Evolutionary conservation across 2,329 filamentous ascomycete species (phyloP), one percentile per base, ranked within the genome.

Genomic region (Torrubiellomyces zombiae): DNA sequence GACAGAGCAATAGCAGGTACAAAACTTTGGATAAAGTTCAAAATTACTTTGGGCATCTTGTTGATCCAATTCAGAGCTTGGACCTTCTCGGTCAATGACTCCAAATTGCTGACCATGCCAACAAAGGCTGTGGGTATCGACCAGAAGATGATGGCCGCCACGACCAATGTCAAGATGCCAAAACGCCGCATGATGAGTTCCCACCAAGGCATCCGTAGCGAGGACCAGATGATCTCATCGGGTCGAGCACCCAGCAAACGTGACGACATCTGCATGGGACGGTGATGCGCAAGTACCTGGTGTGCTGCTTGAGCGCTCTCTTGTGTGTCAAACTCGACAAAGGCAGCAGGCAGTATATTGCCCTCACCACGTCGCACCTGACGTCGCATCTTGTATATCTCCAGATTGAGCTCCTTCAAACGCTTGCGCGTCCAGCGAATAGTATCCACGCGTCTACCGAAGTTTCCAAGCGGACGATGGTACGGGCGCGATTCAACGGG

Each of bases 371-470:
- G 63, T 0, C 78, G 75, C 26, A 76, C 74, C 21, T 91, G 66
- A 24, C 72, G 71, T 34, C 75, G 67, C 26, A 94, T 68, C 48
- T 91, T 77, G 32, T 39, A 48, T 16, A 58, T 57, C 10, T 51
- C 44, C 0, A 42, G 31, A 23, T 55, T 56, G 9, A 58, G 38
- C 3, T 53, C 43, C 14, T 48, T 47, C 3, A 58, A 38, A 4
- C 51, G 42, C 2, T 63, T 58, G 25, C 89, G 77, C 34, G 73
- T 78, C 77, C 79, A 94, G 33, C 86, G 72, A 48, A 98, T 94
- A 0, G 83, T 89, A 52, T 98, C 89, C 10, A 94, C 85, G 48
- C 92, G 89, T 44, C 82, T 75, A 37, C 83, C 79, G 36, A 85
- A 66, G 23, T 79, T 60, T 10, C 66, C 67, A 13, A 89, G 48